Base-by-base conservation (phyloP, 2,329 filamentous ascomycete genomes). In the Phialophora expanda region DNA sequence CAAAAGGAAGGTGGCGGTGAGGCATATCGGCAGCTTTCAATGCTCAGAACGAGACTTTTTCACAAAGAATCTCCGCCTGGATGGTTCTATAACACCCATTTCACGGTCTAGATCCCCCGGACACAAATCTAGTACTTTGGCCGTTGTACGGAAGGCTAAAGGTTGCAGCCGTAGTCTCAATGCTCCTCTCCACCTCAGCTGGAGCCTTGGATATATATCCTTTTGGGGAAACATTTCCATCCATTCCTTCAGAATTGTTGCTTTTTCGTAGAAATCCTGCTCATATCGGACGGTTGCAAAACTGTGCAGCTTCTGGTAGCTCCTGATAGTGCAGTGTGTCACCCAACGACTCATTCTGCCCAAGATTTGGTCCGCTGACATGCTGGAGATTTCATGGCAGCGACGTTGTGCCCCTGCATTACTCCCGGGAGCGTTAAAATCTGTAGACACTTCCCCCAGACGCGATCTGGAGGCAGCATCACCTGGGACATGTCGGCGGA, bases 1-100 rank as follows among this genome's bases (percentile, higher is more conserved):
- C 17, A 44, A 51, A 44, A 51, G 41, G 30, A 50, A 59, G 26
- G 51, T 59, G 56, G 56, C 56, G 56, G 56, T 59, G 56, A 59
- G 38, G 5, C 6, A 44, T n/a, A 44, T 44, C 38, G 38, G 38
- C 38, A 44, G 38, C 38, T 44, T 44, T 44, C 38, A 44, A 44
- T 44, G 14, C 38, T 44, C 2, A 44, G 32, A 44, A 20, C 2
- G 2, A 8, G 5, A n/a, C 38, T n/a, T 44, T 20, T 17, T n/a
- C 17, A 7, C 17, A 17, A 3, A 44, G 17, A 2, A 44, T 44
- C 17, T n/a, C 48, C 24, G 48, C 48, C 48, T 17, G 20, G 4
- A 51, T 26, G 22, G 17, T 8, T 51, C 48, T 26, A 11, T 28
- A 51, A 26, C 48, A 22, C 20, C 34, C 24, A 50, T 12, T 28